Conservation (phyloP, 257 asterid genomes). For the Fraxinus anomala region DNA sequence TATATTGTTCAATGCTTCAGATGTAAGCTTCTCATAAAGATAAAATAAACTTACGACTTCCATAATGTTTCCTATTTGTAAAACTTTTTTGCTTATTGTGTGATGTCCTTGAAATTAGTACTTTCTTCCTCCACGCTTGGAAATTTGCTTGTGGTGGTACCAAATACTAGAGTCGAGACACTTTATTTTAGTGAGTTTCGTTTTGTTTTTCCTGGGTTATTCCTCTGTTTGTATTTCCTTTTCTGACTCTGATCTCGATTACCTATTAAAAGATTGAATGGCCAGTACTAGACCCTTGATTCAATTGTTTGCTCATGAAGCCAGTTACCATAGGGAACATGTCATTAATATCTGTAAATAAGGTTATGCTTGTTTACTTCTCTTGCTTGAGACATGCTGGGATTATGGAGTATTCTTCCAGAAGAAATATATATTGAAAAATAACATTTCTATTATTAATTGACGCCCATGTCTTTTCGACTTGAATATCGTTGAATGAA, state of each 20-base stretch:
- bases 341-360: neutral
- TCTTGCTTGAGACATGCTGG: neutral
- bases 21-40: too few relatives aligned
- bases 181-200: neutral
- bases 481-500: neutral
- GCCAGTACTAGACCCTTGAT: neutral
- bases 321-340: too few relatives aligned
- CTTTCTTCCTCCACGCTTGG: slow-evolving; percentile 3
- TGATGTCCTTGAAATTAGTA: too few relatives aligned
- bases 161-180: neutral
- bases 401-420: neutral
- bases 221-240: neutral
- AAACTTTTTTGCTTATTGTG: too few relatives aligned
- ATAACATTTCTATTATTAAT: neutral
- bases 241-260: neutral
- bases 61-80: too few relatives aligned
- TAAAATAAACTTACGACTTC: neutral
- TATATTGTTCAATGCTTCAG: too few relatives aligned
- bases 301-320: neutral
- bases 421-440: neutral
- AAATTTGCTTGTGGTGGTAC: neutral
- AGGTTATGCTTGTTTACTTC: neutral
- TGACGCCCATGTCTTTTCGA: neutral
- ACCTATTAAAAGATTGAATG: neutral
- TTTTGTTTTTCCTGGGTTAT: slow-evolving; percentile 2